phyloP scores from a whole-genome alignment of 2,329 filamentous ascomycete species.

The Sarocladium strictum region DNA sequence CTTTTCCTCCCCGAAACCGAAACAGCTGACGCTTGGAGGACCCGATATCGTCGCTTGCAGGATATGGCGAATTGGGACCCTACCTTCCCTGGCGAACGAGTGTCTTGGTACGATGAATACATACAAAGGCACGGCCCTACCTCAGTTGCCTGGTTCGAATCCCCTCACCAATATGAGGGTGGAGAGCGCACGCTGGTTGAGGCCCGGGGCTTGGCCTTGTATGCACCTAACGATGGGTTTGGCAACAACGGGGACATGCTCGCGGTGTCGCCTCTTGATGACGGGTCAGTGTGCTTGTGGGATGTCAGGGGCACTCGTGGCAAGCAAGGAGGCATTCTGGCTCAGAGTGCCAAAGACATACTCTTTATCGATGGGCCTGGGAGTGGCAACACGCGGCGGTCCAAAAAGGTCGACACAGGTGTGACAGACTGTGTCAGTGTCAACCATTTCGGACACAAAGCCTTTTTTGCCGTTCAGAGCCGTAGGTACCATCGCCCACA shows the following conservation, averaged over 20 bases:
- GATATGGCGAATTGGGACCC: conserved; percentile 81
- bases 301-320: conserved; percentile 56
- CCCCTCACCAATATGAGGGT: conserved; percentile 41
- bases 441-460: conserved; percentile 59
- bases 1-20: not conserved
- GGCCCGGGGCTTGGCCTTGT: conserved; percentile 67
- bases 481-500: conserved; percentile 35
- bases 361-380: conserved; percentile 52
- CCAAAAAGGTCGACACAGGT: conserved; percentile 63
- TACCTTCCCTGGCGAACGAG: conserved; percentile 60
- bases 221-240: conserved; percentile 46
- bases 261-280: conserved; percentile 73
- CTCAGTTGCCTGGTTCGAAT: conserved; percentile 71
- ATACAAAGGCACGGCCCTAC: conserved; percentile 73
- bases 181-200: conserved; percentile 48
- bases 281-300: conserved; percentile 86
- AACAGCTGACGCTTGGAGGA: not conserved
- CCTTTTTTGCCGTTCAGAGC: conserved; percentile 75
- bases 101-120: conserved; percentile 87
- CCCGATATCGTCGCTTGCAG: conserved; percentile 24
- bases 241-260: conserved; percentile 38
- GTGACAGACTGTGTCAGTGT: conserved; percentile 81
- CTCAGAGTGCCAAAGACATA: conserved; percentile 59
- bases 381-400: conserved; percentile 37
- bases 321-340: conserved; percentile 56